These are phyloP conservation scores for Elsinoe batatas DNA, from an alignment of 2,329 filamentous ascomycete genomes.

Conservation along the genomic window DNA sequence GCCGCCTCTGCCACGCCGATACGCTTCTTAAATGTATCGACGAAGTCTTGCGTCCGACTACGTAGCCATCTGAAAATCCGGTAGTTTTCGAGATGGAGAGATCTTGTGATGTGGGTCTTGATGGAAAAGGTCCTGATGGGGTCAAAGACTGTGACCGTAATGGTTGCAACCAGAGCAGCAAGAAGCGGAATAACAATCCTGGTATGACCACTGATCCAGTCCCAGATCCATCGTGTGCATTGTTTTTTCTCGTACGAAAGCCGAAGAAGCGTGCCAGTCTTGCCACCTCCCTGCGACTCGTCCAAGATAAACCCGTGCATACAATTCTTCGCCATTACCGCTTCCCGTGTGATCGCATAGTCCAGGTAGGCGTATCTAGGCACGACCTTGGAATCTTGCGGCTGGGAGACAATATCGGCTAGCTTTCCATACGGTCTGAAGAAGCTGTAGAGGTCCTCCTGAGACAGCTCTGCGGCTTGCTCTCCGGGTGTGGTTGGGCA, in stretches of 20 bases:
- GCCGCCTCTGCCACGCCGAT: slow-evolving; percentile 50
- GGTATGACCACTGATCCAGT: slow-evolving; percentile 80
- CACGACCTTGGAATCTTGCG: slow-evolving; percentile 73
- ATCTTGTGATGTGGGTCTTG: slow-evolving; percentile 72
- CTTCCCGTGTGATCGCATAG: slow-evolving; percentile 62
- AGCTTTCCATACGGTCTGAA: slow-evolving; percentile 90
- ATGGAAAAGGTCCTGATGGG: slow-evolving; percentile 91
- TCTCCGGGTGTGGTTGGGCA: slow-evolving; percentile 61
- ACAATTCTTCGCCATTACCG: slow-evolving; percentile 85
- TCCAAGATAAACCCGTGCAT: slow-evolving; percentile 72
- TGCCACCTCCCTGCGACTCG: slow-evolving; percentile 61
- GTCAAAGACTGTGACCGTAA: slow-evolving; percentile 85
- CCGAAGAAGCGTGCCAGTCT: slow-evolving; percentile 64
- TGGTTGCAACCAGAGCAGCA: slow-evolving; percentile 68
- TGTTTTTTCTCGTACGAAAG: slow-evolving; percentile 74
- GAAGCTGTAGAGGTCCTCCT: slow-evolving; percentile 76
- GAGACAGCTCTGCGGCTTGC: slow-evolving; percentile 65
- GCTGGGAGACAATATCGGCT: slow-evolving; percentile 70
- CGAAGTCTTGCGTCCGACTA: slow-evolving; percentile 53
- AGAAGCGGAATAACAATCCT: slow-evolving; percentile 76
- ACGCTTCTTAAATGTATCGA: slow-evolving; percentile 43
- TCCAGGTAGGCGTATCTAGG: slow-evolving; percentile 74
- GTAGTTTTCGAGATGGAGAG: slow-evolving; percentile 64
- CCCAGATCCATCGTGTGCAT: slow-evolving; percentile 69
- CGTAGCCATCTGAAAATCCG: slow-evolving; percentile 72